Base-by-base conservation (phyloP, 73 alveolate genomes). In the Strombidium stylifer region DNA sequence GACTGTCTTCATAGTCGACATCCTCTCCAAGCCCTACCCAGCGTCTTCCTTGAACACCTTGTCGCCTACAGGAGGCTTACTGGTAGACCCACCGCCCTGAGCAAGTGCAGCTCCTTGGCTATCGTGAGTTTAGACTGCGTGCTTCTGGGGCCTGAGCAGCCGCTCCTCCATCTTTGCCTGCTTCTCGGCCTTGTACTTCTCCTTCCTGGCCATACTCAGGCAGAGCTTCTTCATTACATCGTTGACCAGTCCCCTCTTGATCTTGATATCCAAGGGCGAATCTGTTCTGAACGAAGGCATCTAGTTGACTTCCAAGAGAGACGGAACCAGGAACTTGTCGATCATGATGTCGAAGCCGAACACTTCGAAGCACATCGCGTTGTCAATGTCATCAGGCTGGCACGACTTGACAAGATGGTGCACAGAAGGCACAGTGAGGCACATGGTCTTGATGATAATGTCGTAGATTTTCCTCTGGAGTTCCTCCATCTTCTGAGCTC, bases 261-360 rank as follows among this genome's bases (percentile, higher is more conserved):
- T 90, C 35, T 71, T 32, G 25, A 67, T 53, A 82, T 90, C 97
- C n/a, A 69, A 36, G 15, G 94, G 93, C 31, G 97, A 77, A 36
- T 91, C 96, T 40, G 86, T 82, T 3, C 77, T 66, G 34, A 91
- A 85, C 36, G 91, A 62, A 16, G 98, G 98, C 31, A 96, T 78
- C 46, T 85, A 89, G 83, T 94, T 94, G 18, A 92, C 94, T 86
- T 94, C 99, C 19, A 94, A 71, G 23, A 94, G 81, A 65, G 68
- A 94, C 15, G 96, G 94, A 77, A 83, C 85, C 25, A 67, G 60
- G 48, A 90, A 59, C 30, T 54, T 18, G 69, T 94, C 98, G 15
- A 89, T 64, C 26, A 94, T 51, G 41, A 88, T 82, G 76, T 94
- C 99, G 34, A 94, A 89, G 3, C 99, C 99, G 36, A 89, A 79